Evolutionary conservation across 179 eudicot species (phyloP), one percentile per base, ranked within the genome.

Genomic region (Silene noctiflora): DNA sequence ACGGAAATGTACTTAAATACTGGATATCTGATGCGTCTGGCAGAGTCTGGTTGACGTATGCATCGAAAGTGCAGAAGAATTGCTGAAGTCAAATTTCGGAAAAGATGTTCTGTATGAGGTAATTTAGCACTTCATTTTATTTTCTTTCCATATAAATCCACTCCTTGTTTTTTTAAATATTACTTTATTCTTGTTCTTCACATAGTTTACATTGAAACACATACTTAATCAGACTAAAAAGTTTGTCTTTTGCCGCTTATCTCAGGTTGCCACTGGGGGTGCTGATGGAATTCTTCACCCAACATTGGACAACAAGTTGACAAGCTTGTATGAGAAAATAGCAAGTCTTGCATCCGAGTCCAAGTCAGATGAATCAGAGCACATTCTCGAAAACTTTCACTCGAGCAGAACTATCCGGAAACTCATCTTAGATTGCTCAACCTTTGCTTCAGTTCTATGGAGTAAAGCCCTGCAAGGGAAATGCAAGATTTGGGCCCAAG

Each of bases 61-160:
- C 82, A 79, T 77, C 64, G 96, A 93, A 84, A 90, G 42, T 73
- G 88, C 90, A 63, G 97, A 84, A 63, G 93, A 86, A 71, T 77
- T 93, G 65, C 89, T 96, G 19, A 86, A 76, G 78, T 96, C 99
- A 33, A 89, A 90, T 76, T 81, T 87, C 72, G 99, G 99, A 24
- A 91, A 85, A 83, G 99, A 96, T 64, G 84, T 96, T 66, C 72
- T 96, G 1, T 93, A 91, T 67, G 99, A 96, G 98, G 99, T 96
- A 80, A 51, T 4, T 35, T 71, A 27, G 20, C 63, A 2, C 12
- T 35, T 35, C 35, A 11, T 73, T 76, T 76, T 19, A 4, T 24
- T 72, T 16, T 31, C 19, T 6, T 17, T 56, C 16, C 7, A 20
- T 14, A 27, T 8, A 3, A 53, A 55, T 16, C n/a, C 39, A 2